Conservation (phyloP, 768 basidiomycete species). For the Trametes elegans region DNA sequence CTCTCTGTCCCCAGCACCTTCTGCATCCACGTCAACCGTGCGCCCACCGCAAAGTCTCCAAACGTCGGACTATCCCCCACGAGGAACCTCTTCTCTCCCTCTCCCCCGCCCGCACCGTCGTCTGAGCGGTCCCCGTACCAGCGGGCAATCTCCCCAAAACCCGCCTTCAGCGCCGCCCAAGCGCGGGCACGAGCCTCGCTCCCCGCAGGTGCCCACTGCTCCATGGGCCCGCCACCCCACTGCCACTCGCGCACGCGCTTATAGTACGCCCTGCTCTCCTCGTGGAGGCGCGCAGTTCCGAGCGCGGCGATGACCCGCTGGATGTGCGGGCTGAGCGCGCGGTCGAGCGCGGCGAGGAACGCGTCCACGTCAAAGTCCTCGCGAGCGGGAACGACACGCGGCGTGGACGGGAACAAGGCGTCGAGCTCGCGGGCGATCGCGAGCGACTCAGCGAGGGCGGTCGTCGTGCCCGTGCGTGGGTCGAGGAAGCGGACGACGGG, state of each 20-base stretch:
- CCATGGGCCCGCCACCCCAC: slow-evolving; percentile 31
- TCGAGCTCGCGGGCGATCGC: slow-evolving; percentile 53
- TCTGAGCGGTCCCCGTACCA: no score
- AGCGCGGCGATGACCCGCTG: slow-evolving; percentile 1
- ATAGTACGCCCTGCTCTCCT: slow-evolving; percentile 36
- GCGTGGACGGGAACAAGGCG: slow-evolving; percentile 43
- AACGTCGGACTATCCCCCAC: slow-evolving; percentile 2
- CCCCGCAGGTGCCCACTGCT: slow-evolving; percentile 34
- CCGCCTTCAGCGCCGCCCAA: slow-evolving; percentile 37
- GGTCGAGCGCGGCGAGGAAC: slow-evolving; percentile 26
- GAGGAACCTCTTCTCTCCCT: not conserved
- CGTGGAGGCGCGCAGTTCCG: slow-evolving; percentile 5
- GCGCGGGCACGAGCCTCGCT: slow-evolving; percentile 30
- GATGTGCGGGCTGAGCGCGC: slow-evolving; percentile 1
- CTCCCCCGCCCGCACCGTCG: slow-evolving; percentile 12
- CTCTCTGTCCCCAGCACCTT: slow-evolving; percentile 6
- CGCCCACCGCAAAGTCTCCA: slow-evolving; percentile 7
- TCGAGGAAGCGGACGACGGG: slow-evolving; percentile 55
- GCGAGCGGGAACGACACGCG: slow-evolving; percentile 37
- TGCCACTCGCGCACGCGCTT: slow-evolving; percentile 34
- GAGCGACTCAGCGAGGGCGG: slow-evolving; percentile 40
- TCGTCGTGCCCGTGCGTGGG: slow-evolving; percentile 39
- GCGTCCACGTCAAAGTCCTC: slow-evolving; percentile 36
- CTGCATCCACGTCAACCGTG: slow-evolving; percentile 2
- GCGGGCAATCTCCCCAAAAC: slow-evolving; percentile 25